Conservation (phyloP, 164 flowering plant species). For the Kingdonia uniflora region DNA sequence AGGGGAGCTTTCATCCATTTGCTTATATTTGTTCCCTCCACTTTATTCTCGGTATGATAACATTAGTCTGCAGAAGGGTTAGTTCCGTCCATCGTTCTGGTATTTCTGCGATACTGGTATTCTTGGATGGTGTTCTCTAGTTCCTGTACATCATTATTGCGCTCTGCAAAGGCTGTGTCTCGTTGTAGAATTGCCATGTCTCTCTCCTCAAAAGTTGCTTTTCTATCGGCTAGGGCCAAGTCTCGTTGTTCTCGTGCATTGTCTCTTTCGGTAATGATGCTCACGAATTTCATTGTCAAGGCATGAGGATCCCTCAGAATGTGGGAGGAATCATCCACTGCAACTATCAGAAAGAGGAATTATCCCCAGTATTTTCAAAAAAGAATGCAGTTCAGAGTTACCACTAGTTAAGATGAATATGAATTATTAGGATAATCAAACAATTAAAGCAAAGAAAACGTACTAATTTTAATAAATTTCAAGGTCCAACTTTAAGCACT, state of each 20-base stretch:
- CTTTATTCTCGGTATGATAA: too few relatives aligned
- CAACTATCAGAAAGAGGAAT: background rate
- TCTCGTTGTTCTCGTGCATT: slow-evolving; percentile 70
- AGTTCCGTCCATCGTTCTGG: slow-evolving; percentile 22
- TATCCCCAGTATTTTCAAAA: too few relatives aligned
- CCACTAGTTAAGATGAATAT: too few relatives aligned
- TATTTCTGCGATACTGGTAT: slow-evolving; percentile 52
- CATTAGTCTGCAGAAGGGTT: slow-evolving; percentile 28
- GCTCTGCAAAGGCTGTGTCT: slow-evolving; percentile 55
- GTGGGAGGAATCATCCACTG: slow-evolving; percentile 65
- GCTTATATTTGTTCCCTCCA: too few relatives aligned
- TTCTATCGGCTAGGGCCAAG: slow-evolving; percentile 57
- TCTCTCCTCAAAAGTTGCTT: slow-evolving; percentile 56
- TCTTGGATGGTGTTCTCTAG: slow-evolving; percentile 57
- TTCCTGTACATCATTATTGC: slow-evolving; percentile 52
- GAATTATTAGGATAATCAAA: too few relatives aligned
- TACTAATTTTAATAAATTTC: too few relatives aligned
- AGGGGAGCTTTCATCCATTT: too few relatives aligned
- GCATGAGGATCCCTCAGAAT: slow-evolving; percentile 59
- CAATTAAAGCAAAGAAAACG: too few relatives aligned
- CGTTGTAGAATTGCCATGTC: slow-evolving; percentile 58
- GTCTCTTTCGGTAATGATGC: slow-evolving; percentile 63
- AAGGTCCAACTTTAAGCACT: too few relatives aligned
- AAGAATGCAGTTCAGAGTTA: too few relatives aligned
- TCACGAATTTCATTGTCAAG: slow-evolving; percentile 43